Evolutionary conservation across 306 rosid species (phyloP).

Genomic region (Cucurbita argyrosperma): DNA sequence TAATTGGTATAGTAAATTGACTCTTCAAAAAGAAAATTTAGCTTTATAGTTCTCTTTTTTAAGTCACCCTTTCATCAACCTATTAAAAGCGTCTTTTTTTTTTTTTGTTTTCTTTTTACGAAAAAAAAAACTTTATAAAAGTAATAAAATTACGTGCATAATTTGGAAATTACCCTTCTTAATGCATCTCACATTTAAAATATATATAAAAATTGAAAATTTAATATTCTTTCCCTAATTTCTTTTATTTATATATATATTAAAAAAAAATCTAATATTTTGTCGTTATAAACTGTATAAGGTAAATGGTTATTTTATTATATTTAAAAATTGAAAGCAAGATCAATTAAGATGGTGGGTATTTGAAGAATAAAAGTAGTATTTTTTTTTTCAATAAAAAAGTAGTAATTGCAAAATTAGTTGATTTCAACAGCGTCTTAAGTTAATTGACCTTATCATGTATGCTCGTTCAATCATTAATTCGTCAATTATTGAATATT

Average conservation of each 20-base stretch:
- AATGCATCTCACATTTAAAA: too few species aligned
- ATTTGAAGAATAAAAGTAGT: too few species aligned
- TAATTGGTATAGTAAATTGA: neutral
- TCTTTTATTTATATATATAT: neutral
- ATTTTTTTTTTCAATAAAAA: too few species aligned
- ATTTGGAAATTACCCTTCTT: neutral
- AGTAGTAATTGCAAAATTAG: too few species aligned
- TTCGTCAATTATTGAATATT: neutral
- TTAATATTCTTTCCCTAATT: neutral
- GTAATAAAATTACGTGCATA: neutral
- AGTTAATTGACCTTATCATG: neutral
- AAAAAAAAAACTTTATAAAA: neutral
- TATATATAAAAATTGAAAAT: too few species aligned
- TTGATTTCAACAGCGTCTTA: neutral
- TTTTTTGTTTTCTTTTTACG: neutral
- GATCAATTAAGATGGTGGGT: too few species aligned
- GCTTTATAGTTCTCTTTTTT: neutral
- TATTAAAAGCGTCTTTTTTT: neutral
- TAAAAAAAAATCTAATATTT: too few species aligned
- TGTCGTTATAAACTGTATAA: neutral
- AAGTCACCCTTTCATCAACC: neutral
- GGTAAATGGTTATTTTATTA: neutral
- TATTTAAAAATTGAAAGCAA: too few species aligned
- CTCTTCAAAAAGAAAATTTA: neutral
- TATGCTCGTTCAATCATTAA: neutral